Evolutionary conservation across 768 basidiomycete species (phyloP), one percentile per base, ranked within the genome.

Genomic region (Pleurotus djamor): DNA sequence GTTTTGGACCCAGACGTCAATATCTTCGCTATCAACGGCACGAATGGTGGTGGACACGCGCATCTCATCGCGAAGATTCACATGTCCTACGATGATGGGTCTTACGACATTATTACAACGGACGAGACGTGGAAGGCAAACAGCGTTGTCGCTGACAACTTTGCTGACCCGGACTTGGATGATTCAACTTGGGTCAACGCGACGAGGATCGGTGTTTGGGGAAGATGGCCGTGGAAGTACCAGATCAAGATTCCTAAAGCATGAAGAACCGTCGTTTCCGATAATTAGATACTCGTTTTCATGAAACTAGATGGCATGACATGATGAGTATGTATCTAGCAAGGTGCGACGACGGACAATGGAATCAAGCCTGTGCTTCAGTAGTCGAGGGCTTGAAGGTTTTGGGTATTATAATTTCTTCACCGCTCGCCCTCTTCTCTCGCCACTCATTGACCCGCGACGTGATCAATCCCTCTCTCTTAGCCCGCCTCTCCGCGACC

Each of bases 401-500:
- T 44, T 28, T 56, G 13, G 41, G 38, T 43, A 71, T 58, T 14
- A 59, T 63, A 34, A 72, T 69, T 13, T 32, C 52, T 59, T 73
- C 69, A 38, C 71, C 74, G 43, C 66, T 67, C 57, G 66, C 61
- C 49, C 78, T 69, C 68, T 75, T 67, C 54, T 71, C 65, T 64
- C 69, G 67, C 66, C 77, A 77, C 35, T 71, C 69, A 9, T 65
- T 59, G 35, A 70, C 75, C 64, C 75, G 72, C 28, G 66, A 66
- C 6, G 70, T 56, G 21, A 82, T 70, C 38, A 78, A 65, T 10
- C 61, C 64, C 63, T 82, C 80, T 60, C 79, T 70, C 67, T 72
- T 68, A 57, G 69, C 71, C 60, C 77, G 69, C 50, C 77, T 73
- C 60, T 79, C 77, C 16, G 76, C 74, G 58, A 82, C 72, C 10